Evolutionary conservation across 345 rosid species (phyloP).

Genomic region (Salix dunnii): DNA sequence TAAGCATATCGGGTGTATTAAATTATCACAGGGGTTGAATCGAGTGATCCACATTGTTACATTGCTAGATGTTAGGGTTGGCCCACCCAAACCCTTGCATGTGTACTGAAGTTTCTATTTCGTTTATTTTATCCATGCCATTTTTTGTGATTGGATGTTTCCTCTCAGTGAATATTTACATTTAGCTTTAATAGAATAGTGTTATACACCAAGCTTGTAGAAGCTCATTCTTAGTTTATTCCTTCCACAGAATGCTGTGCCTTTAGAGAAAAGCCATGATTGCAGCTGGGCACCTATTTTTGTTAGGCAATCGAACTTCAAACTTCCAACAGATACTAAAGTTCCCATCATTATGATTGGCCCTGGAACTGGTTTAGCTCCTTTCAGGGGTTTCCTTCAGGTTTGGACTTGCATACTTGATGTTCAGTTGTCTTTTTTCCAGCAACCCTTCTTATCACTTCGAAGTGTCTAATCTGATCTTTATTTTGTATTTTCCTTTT

Average conservation of each 20-base stretch:
- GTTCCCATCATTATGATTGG: conserved; percentile 93
- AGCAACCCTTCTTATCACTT: neutral
- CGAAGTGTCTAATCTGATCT: neutral
- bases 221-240: neutral
- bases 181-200: neutral
- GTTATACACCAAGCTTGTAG: neutral
- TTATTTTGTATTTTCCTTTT: conserved; percentile 3
- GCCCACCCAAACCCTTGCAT: neutral
- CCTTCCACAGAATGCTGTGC: conserved; percentile 55
- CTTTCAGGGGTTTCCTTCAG: conserved; percentile 97
- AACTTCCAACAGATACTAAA: conserved; percentile 69
- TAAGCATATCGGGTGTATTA: neutral
- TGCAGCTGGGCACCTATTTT: conserved; percentile 87
- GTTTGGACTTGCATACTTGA: conserved; percentile 24
- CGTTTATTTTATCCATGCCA: neutral
- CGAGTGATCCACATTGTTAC: neutral
- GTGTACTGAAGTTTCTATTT: neutral
- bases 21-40: neutral
- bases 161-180: neutral
- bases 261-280: conserved; percentile 55
- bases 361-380: conserved; percentile 98
- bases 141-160: neutral
- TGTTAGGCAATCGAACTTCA: conserved; percentile 89
- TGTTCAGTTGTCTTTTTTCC: neutral
- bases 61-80: neutral